A percentile compares a stretch with the other conserved stretches of the same genome.
Conservation (phyloP, 176 grass and related monocot species). For the Puya raimondii region DNA sequence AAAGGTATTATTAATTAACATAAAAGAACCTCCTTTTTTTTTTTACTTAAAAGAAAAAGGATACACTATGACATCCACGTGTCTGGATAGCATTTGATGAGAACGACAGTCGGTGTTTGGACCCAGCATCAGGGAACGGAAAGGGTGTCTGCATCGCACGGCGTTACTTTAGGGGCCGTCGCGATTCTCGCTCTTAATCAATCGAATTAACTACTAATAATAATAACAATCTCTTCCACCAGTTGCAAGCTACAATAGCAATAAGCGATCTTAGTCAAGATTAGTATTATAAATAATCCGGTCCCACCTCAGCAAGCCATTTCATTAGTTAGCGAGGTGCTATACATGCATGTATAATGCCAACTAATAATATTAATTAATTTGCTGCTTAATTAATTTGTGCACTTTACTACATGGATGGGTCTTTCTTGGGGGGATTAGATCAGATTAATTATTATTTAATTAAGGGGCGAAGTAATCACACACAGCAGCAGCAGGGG, state of each 20-base stretch:
- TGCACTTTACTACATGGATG: conserved; percentile 3
- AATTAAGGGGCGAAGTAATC: neutral
- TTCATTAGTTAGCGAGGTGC: neutral
- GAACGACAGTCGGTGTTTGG: neutral
- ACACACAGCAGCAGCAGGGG: neutral
- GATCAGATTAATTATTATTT: conserved; percentile 21
- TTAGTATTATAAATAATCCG: conserved; percentile 5
- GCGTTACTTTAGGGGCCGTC: neutral
- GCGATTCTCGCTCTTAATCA: too few species aligned
- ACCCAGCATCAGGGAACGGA: neutral
- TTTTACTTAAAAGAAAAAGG: too few species aligned
- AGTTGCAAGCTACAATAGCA: conserved; percentile 5
- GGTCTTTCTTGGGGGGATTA: neutral
- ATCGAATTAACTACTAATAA: too few species aligned
- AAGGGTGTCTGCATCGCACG: neutral
- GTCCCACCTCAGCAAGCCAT: conserved; percentile 15
- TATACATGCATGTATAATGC: neutral
- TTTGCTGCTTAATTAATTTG: conserved; percentile 20
- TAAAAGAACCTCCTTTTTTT: too few species aligned
- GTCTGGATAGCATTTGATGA: conserved; percentile 1
- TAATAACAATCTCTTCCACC: conserved; percentile 8
- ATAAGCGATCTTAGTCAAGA: conserved; percentile 15
- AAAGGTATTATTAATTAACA: too few species aligned
- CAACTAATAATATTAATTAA: conserved; percentile 2
- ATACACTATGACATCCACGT: conserved; percentile 9